Base-by-base conservation (phyloP, 164 flowering plant genomes). In the Kingdonia uniflora region DNA sequence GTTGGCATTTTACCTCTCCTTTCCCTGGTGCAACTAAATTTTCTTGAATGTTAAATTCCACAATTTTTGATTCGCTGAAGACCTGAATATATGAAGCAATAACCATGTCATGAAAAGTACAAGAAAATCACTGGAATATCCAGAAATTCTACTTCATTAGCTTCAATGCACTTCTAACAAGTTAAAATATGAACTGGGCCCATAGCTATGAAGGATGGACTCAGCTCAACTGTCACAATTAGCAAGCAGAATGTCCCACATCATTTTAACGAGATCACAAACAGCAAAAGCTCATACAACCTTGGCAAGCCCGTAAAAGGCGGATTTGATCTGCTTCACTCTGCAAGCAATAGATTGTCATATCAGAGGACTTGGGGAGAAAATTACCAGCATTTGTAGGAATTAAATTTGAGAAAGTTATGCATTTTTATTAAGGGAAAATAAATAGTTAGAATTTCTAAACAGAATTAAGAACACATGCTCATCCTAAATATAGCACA, bases 241-340 rank as follows among this genome's bases (percentile, higher is more conserved):
- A 3, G 8, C 35, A 29, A 29, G 35, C 35, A 29, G 35, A 8
- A 3, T 29, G 35, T 29, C 35, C 4, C 35, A 29, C n/a, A 29
- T 29, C 8, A 29, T 4, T 29, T 29, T 29, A 8, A 29, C 4
- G 8, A 29, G 35, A 29, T 29, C n/a, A n/a, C n/a, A n/a, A n/a
- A n/a, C n/a, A n/a, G n/a, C n/a, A n/a, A n/a, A n/a, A n/a, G n/a
- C 14, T 12, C 6, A 19, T 45, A 19, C 51, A 49, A 83, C 87
- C 87, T 85, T 85, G 39, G 76, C n/a, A 58, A 87, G 60, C 14
- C 90, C 77, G 65, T 84, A 84, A 65, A 87, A 84, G 43, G 96
- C 82, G 29, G 96, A 82, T 63, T 87, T 84, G 64, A 87, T 87
- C 77, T 87, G 84, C 61, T 77, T 74, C 75, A 82, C 77, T 57